A percentile compares a stretch with the other conserved stretches of the same genome.
Conservation (phyloP, 228 moss, liverwort and hornwort genomes). For the Sphagnum magellanicum region DNA sequence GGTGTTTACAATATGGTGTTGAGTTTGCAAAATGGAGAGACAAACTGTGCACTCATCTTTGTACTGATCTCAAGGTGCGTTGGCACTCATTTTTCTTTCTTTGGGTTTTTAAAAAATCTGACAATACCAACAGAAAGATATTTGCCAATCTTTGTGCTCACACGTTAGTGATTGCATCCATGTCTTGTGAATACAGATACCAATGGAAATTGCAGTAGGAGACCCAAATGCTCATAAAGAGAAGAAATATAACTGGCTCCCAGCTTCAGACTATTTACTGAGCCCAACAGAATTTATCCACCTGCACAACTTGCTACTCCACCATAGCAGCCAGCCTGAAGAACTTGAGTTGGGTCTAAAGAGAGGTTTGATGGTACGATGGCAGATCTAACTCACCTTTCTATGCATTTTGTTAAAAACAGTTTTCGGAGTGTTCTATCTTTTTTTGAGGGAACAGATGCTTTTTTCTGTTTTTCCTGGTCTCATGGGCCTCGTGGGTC, state of each 20-base stretch:
- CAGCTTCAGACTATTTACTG: constrained; percentile 39
- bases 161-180: not conserved
- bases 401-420: not conserved
- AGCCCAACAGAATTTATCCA: constrained; percentile 32
- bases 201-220: constrained; percentile 2
- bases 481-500: not conserved
- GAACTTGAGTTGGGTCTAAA: constrained; percentile 27
- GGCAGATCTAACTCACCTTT: not conserved
- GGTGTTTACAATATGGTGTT: constrained; percentile 26
- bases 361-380: constrained; percentile 22
- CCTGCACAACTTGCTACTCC: constrained; percentile 45
- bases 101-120: not conserved
- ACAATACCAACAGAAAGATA: not conserved
- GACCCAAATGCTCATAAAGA: constrained; percentile 13
- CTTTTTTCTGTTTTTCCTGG: not conserved
- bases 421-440: not conserved
- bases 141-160: not conserved
- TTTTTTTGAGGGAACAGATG: not conserved
- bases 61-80: constrained; percentile 22
- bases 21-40: constrained; percentile 33
- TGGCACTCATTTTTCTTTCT: not conserved
- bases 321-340: constrained; percentile 17
- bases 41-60: constrained; percentile 20
- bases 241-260: constrained; percentile 36
- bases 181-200: constrained; percentile 17